Evolutionary conservation across 2,329 filamentous ascomycete species (phyloP).

Genomic region (Aspergillus ochraceus): DNA sequence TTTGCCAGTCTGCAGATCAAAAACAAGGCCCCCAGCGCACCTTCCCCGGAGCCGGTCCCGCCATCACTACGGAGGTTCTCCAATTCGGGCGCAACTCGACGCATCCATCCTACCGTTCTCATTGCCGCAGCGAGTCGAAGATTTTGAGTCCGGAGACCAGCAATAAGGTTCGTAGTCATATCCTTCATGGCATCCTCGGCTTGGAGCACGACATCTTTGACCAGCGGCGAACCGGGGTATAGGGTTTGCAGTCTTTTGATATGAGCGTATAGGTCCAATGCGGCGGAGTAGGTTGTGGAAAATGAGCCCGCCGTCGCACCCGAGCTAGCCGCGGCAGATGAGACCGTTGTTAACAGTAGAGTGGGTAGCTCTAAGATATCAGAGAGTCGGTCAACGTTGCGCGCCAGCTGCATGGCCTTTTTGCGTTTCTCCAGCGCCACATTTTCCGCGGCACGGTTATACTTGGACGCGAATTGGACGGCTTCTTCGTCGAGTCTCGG

Average conservation of each 20-base stretch:
- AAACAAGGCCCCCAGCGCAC: slow-evolving; percentile 78
- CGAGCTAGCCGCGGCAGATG: slow-evolving; percentile 42
- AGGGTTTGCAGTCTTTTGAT: slow-evolving; percentile 81
- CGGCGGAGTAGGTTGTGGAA: slow-evolving; percentile 78
- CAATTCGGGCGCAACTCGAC: slow-evolving; percentile 80
- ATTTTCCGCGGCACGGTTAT: slow-evolving; percentile 71
- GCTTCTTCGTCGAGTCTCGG: slow-evolving; percentile 78
- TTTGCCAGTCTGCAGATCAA: slow-evolving; percentile 82
- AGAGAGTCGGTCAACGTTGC: slow-evolving; percentile 84
- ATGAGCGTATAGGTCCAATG: slow-evolving; percentile 89
- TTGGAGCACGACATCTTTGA: slow-evolving; percentile 71
- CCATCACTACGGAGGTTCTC: slow-evolving; percentile 45
- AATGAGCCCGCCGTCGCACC: slow-evolving; percentile 44
- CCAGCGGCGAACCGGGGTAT: slow-evolving; percentile 75
- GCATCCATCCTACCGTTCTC: slow-evolving; percentile 86
- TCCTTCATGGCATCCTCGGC: slow-evolving; percentile 85
- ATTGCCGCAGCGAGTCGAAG: slow-evolving; percentile 89
- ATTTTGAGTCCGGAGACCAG: slow-evolving; percentile 70
- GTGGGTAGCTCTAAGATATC: slow-evolving; percentile 89
- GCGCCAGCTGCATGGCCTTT: slow-evolving; percentile 75
- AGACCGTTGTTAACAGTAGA: slow-evolving; percentile 72
- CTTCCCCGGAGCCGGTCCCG: slow-evolving; percentile 50
- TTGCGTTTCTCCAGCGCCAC: slow-evolving; percentile 71
- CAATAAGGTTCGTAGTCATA: slow-evolving; percentile 82
- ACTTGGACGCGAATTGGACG: slow-evolving; percentile 77